phyloP scores from a whole-genome alignment of 257 asterid species.

The Forsythia suspensa region DNA sequence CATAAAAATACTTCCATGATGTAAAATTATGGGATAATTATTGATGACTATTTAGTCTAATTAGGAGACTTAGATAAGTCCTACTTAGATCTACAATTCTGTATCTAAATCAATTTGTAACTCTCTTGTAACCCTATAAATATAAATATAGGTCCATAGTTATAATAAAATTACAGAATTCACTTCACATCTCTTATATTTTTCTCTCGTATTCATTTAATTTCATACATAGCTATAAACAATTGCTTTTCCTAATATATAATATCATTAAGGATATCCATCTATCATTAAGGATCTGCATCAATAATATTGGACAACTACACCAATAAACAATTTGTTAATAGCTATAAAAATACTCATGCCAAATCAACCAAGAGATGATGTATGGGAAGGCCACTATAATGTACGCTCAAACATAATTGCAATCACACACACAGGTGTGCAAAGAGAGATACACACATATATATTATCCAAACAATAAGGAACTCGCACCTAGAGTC shows the following conservation, averaged over 20 bases:
- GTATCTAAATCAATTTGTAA: too few relatives aligned
- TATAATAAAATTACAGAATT: too few relatives aligned
- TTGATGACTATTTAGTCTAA: too few relatives aligned
- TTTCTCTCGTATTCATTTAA: too few relatives aligned
- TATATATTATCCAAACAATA: neutral
- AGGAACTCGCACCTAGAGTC: slow-evolving; percentile 69
- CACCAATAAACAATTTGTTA: slow-evolving; percentile 4
- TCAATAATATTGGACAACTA: neutral
- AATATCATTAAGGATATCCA: neutral
- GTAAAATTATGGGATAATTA: too few relatives aligned
- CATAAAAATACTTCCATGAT: neutral
- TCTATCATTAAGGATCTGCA: neutral
- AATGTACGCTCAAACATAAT: neutral
- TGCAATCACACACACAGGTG: neutral
- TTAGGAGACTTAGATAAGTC: too few relatives aligned
- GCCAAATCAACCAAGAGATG: slow-evolving; percentile 13
- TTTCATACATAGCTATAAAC: too few relatives aligned
- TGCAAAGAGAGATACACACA: neutral
- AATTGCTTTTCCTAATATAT: neutral
- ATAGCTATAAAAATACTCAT: slow-evolving; percentile 9
- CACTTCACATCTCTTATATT: too few relatives aligned
- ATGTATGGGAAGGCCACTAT: neutral
- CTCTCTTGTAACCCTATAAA: too few relatives aligned
- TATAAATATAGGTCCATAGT: too few relatives aligned
- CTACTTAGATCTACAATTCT: too few relatives aligned